A percentile compares a stretch with the other conserved stretches of the same genome.
phyloP scores from a whole-genome alignment of 1,139 yeast genomes.

The Sugiyamaella neomexicana region DNA sequence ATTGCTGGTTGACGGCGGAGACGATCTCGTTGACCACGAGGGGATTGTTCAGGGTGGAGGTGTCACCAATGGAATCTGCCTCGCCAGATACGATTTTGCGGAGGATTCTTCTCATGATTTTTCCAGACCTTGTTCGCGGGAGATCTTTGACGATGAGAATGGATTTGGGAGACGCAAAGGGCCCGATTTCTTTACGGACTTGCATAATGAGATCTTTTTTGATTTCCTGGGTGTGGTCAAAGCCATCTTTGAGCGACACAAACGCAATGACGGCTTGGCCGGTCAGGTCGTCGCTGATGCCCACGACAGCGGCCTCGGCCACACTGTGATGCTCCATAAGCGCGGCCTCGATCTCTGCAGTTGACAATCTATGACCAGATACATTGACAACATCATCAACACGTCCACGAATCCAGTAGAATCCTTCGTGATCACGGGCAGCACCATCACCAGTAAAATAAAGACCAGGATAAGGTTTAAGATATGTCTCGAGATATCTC shows the following conservation, averaged over 20 bases:
- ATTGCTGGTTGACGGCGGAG: conserved; percentile 32
- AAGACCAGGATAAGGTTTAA: conserved; percentile 93
- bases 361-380: conserved; percentile 94
- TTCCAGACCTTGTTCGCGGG: conserved; percentile 98
- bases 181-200: conserved; percentile 94
- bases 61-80: conserved; percentile 91
- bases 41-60: conserved; percentile 87
- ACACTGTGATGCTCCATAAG: conserved; percentile 76
- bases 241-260: conserved; percentile 71
- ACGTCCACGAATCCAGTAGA: conserved; percentile 98
- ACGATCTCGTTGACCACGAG: conserved; percentile 79
- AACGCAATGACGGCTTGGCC: conserved; percentile 97
- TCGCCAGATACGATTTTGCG: conserved; percentile 89
- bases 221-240: conserved; percentile 55
- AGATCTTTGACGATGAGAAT: conserved; percentile 84
- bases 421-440: conserved; percentile 95
- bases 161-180: conserved; percentile 96
- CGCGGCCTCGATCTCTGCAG: conserved; percentile 96
- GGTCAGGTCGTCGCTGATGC: conserved; percentile 89
- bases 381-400: conserved; percentile 98
- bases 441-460: conserved; percentile 99
- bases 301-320: conserved; percentile 94
- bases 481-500: conserved; percentile 88
- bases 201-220: conserved; percentile 83
- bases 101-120: conserved; percentile 96